Base-by-base conservation (phyloP, 768 basidiomycete species). In the Mycena maculata region DNA sequence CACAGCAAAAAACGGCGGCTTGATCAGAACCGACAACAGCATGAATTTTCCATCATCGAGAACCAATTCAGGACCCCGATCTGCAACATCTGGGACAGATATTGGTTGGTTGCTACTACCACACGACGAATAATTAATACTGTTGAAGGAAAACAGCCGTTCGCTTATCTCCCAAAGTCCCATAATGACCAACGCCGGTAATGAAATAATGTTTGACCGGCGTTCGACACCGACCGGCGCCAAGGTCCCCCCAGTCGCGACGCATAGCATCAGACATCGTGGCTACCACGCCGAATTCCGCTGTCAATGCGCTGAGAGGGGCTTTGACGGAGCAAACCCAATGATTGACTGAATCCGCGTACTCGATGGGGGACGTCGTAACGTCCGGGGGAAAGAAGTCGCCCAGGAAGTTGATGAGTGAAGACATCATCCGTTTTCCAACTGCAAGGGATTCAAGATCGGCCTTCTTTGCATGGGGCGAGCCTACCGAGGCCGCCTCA, bases 301-400 rank as follows among this genome's bases (percentile, higher is more conserved):
- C 45, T 9, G 47, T 42, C 3, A 47, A 23, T 4, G 47, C n/a
- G 18, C 22, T 47, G 44, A 59, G n/a, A 10, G 56, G 57, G 2
- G 57, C 57, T 8, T 45, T 48, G 44, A 59, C 45, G 1, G 57
- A 59, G 22, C 30, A 59, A 1, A 59, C 22, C 57, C 57, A 59
- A 44, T n/a, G 3, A 2, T 2, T 25, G 22, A 59, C 23, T 15
- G 39, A 6, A 27, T 47, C 31, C 12, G 38, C 25, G 2, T 12
- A 25, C 3, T 25, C 36, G 53, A 22, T 22, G 33, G 3, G 4
- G 31, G 53, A 36, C 33, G 8, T 6, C 36, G 27, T n/a, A 20
- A 16, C n/a, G 11, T 33, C 31, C 28, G 41, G 28, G 6, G 44
- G 22, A 25, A 47, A 36, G 38, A 47, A 59, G 13, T 59, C 57